Evolutionary conservation across 2,329 filamentous ascomycete genomes (phyloP), one percentile per base, ranked within the genome.

Genomic region (Fusarium mexicanum): DNA sequence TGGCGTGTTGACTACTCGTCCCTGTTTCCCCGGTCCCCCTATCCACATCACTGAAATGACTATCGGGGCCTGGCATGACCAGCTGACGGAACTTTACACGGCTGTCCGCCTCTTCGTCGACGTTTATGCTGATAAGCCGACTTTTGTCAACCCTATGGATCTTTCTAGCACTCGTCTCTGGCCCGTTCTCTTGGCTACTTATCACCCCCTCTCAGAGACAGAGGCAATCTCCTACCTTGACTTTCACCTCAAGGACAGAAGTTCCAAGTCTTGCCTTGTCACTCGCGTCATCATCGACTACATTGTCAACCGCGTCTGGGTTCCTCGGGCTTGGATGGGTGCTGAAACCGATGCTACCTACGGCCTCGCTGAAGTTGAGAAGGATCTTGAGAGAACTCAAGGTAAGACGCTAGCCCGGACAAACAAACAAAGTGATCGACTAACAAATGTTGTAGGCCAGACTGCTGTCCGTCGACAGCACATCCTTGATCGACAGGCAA

Each of bases 271-370:
- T 6, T 85, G 84, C 69, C 79, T 85, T n/a, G 81, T 85, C 22
- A 84, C 84, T 6, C 81, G 84, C 12, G 79, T 85, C 67, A 80
- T 85, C 26, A 80, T 85, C 37, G 84, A 85, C 74, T 85, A 83
- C 62, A 79, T 85, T 46, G 83, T 85, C 61, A 83, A 83, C 67
- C 79, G 83, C 7, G 81, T 85, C 44, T 84, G 84, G 82, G 80
- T 81, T 5, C 80, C 82, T 10, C 78, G 79, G 38, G 83, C 83
- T 11, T 85, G 84, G 84, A 78, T 79, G 59, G 82, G 82, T 26
- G 81, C 81, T 10, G 82, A 84, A 61, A 71, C 68, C 22, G 79
- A 83, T 41, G 77, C 80, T n/a, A 81, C 80, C 12, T 79, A 78
- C 26, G 78, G 79, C 8, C 78, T 85, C 14, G 71, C 80, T 33